Evolutionary conservation across 345 rosid genomes (phyloP), one percentile per base, ranked within the genome.

Genomic region (Pugionium dolabratum): DNA sequence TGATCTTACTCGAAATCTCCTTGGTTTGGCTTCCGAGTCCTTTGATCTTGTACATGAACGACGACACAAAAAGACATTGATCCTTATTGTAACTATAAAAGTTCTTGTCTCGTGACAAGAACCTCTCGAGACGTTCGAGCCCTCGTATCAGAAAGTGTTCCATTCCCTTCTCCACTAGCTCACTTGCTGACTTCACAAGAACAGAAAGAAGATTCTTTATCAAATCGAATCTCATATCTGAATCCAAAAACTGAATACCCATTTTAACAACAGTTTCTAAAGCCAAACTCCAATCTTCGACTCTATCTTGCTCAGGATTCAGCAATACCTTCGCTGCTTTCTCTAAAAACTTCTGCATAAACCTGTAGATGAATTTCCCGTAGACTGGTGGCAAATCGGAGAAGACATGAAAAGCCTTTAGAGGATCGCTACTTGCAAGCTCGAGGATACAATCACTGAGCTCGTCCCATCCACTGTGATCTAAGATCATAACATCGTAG

Each of bases 381-480:
- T 26, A 63, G 31, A 36, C 5, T 8, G 27, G 47, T 2, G 70
- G 75, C 36, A 71, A 39, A 4, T 63, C 31, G 5, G n/a, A 6
- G 27, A 63, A 71, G 48, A 64, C 0, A 1, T 63, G 6, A 6
- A 69, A 59, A 32, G 66, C 73, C 44, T 25, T 32, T 0, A 2
- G 6, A 4, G 65, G 66, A 1, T 47, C 18, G 32, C 0, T 9
- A 4, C 2, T 4, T 0, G 27, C 29, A 1, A 71, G 41, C 8
- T 26, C 9, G 69, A 30, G 4, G 42, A 71, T 54, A 33, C 51
- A 55, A 2, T 62, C 75, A 8, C 69, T 34, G 6, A 71, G 50
- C 70, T 71, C 75, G 26, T 54, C 64, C 70, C 70, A 71, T n/a
- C 44, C 57, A 0, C 2, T 4, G 3, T 50, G 4, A 42, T 49